Percentiles rank a stretch among this genome's conserved stretches.
phyloP scores from a whole-genome alignment of 2,329 filamentous ascomycete genomes.

The Penicillium sp. region DNA sequence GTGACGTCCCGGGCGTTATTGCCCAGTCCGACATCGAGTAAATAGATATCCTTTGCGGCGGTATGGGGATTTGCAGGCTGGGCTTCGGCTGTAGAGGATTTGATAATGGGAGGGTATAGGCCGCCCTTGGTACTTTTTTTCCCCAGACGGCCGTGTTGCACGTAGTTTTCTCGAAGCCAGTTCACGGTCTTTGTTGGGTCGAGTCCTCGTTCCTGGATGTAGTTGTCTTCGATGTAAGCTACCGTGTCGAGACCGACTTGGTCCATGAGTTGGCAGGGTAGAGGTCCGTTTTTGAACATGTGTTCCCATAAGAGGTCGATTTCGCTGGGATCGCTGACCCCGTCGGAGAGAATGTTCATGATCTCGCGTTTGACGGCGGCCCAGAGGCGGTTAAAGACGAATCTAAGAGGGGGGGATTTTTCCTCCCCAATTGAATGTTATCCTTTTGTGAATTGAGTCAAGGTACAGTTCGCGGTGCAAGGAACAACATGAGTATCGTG shows the following conservation, averaged over 20 bases:
- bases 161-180: slow-evolving; percentile 42
- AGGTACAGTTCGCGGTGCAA: no score
- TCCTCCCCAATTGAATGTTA: no score
- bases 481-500: no score
- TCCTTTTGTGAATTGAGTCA: no score
- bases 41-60: slow-evolving; percentile 13
- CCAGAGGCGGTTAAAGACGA: slow-evolving; percentile 53
- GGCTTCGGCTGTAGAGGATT: slow-evolving; percentile 3
- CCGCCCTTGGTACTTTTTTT: slow-evolving; percentile 33
- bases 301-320: slow-evolving; percentile 42
- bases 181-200: slow-evolving; percentile 35
- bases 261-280: slow-evolving; percentile 41
- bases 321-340: slow-evolving; percentile 43
- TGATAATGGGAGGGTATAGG: slow-evolving; percentile 29
- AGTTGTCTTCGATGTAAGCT: slow-evolving; percentile 49
- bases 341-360: slow-evolving; percentile 46
- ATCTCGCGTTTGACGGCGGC: slow-evolving; percentile 51
- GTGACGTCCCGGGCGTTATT: slow-evolving; percentile 14
- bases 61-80: slow-evolving; percentile 5
- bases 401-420: no score
- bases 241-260: slow-evolving; percentile 51
- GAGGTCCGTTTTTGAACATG: slow-evolving; percentile 30
- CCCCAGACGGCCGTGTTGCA: slow-evolving; percentile 45
- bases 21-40: slow-evolving; percentile 22
- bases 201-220: slow-evolving; percentile 45